Conservation (phyloP, 768 basidiomycete genomes). For the Boletus rubroflammeus region DNA sequence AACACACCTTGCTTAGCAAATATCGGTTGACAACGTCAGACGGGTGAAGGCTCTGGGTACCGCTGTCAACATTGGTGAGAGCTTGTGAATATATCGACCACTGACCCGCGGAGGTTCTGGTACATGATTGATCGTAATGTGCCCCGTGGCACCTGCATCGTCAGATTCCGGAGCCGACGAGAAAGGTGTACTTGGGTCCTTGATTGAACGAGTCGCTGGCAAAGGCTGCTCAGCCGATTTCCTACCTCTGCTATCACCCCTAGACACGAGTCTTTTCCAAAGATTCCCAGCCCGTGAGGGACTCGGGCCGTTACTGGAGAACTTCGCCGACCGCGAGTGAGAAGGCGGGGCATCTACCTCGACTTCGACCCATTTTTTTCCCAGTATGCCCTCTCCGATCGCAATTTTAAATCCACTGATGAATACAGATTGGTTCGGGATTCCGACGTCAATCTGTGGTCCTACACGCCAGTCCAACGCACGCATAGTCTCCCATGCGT, state of each 20-base stretch:
- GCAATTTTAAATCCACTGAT: conserved; percentile 24
- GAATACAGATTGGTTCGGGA: conserved; percentile 22
- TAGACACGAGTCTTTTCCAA: conserved; percentile 2
- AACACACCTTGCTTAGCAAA: conserved; percentile 5
- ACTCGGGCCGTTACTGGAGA: background rate
- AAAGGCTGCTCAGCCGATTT: background rate
- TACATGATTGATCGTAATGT: background rate
- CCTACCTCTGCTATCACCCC: background rate
- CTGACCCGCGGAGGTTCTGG: background rate
- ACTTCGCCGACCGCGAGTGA: background rate
- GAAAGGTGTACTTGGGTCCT: background rate
- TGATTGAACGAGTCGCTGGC: background rate
- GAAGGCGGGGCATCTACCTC: background rate
- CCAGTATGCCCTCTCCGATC: background rate
- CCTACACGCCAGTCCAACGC: conserved; percentile 9
- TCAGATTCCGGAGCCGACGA: background rate
- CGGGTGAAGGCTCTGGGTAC: conserved; percentile 7
- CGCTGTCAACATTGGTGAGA: background rate
- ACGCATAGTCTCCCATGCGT: conserved; percentile 14
- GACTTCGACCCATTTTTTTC: conserved; percentile 1
- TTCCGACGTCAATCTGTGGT: background rate
- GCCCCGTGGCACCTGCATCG: background rate
- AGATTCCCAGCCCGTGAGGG: background rate
- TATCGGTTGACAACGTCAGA: conserved; percentile 15
- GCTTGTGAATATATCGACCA: background rate